These are phyloP conservation scores for Dioscorea alata DNA, from an alignment of 106 monocot species.

Conservation along the genomic window DNA sequence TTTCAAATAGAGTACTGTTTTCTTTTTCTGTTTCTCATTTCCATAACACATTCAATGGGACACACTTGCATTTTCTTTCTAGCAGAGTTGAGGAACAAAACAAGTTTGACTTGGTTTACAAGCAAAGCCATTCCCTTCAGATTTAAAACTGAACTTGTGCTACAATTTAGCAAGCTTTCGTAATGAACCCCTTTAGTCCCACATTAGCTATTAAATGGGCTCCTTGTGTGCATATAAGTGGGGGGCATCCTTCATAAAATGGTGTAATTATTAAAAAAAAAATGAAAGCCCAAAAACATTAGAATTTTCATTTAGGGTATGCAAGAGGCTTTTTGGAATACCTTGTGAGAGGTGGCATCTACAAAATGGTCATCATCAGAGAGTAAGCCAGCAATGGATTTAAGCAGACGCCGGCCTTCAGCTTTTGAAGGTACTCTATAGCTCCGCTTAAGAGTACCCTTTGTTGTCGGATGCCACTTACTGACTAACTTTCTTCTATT, in stretches of 20 bases:
- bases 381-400: constrained; percentile 73
- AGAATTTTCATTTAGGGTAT: no score
- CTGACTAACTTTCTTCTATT: constrained; percentile 73
- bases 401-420: constrained; percentile 72
- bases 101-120: background rate
- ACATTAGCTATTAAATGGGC: no score
- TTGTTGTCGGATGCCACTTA: constrained; percentile 93
- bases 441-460: constrained; percentile 87
- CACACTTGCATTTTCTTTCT: no score
- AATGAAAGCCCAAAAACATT: no score
- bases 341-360: constrained; percentile 89
- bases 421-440: constrained; percentile 82
- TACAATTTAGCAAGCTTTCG: no score
- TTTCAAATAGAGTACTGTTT: no score
- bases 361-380: constrained; percentile 89
- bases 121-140: background rate
- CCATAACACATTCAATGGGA: no score
- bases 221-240: no score
- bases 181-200: no score
- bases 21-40: no score
- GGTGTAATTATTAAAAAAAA: no score
- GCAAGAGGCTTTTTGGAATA: background rate
- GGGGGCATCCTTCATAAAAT: no score
- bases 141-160: background rate
- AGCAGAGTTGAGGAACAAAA: background rate